Percentiles rank a stretch among this genome's conserved stretches.
These are phyloP conservation scores for Sphagnum magellanicum DNA, from an alignment of 228 moss, liverwort and hornwort genomes.

Conservation along the genomic window DNA sequence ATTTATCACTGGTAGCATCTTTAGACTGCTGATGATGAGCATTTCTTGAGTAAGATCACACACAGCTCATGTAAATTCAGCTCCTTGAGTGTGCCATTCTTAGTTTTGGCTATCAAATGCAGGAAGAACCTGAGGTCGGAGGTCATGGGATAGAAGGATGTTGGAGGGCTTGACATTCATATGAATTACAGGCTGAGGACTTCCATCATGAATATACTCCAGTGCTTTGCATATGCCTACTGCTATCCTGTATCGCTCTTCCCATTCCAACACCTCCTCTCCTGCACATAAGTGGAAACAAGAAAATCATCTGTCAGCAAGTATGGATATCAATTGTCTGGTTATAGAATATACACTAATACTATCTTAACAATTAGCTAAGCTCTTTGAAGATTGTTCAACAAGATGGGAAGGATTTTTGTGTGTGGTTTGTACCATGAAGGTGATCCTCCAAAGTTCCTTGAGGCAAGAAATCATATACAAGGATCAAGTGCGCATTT, in stretches of 20 bases:
- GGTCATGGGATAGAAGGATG: constrained; percentile 63
- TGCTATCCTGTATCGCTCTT: constrained; percentile 59
- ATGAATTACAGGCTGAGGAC: constrained; percentile 71
- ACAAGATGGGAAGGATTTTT: no score
- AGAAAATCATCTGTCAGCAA: neutral
- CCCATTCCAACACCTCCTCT: constrained; percentile 66
- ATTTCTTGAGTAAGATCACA: neutral
- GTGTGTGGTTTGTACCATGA: constrained; percentile 24
- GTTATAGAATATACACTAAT: neutral
- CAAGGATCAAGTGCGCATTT: constrained; percentile 42
- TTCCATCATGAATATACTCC: constrained; percentile 75
- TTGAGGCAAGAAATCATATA: constrained; percentile 42
- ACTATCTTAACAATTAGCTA: no score
- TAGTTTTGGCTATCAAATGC: neutral
- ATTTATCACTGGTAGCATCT: no score
- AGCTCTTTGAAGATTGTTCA: no score
- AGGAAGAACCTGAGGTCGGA: constrained; percentile 56
- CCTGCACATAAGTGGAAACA: constrained; percentile 15
- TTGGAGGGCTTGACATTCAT: constrained; percentile 89
- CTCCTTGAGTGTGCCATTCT: neutral
- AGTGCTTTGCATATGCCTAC: constrained; percentile 66
- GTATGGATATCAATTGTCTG: neutral
- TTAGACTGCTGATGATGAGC: neutral
- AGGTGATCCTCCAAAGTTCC: constrained; percentile 63
- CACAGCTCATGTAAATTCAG: neutral